A percentile compares a stretch with the other conserved stretches of the same genome.
These are phyloP conservation scores for Myriosclerotinia curreyana DNA, from an alignment of 2,329 filamentous ascomycete species.

Conservation along the genomic window DNA sequence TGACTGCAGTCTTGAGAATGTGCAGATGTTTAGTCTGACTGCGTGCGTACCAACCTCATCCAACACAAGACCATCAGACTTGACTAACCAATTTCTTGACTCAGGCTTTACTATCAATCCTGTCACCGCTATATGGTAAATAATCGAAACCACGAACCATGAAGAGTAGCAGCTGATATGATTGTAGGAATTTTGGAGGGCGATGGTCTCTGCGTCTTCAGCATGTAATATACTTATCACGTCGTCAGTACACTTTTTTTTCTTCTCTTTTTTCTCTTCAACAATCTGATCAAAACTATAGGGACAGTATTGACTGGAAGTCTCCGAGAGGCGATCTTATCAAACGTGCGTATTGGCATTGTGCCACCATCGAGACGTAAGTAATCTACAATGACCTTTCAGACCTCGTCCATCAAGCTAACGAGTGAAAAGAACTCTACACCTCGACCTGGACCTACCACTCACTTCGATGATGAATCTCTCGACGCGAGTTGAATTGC, in stretches of 20 bases:
- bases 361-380: constrained; percentile 54
- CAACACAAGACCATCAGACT: background rate
- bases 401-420: background rate
- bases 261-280: background rate
- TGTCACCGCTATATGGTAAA: constrained; percentile 51
- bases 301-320: constrained; percentile 46
- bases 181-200: constrained; percentile 57
- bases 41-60: constrained; percentile 44
- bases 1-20: constrained; percentile 55
- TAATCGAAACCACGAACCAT: background rate
- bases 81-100: background rate
- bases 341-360: constrained; percentile 56
- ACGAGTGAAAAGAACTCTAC: constrained; percentile 39
- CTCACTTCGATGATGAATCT: constrained; percentile 53
- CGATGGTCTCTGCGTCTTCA: constrained; percentile 53
- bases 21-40: constrained; percentile 56
- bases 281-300: constrained; percentile 26
- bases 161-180: constrained; percentile 23
- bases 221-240: constrained; percentile 56
- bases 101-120: constrained; percentile 52
- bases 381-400: constrained; percentile 30
- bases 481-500: constrained; percentile 53
- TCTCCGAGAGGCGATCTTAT: constrained; percentile 51
- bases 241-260: constrained; percentile 42
- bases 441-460: constrained; percentile 58